phyloP scores from a whole-genome alignment of 2,329 filamentous ascomycete species.

The Trichoderma breve region DNA sequence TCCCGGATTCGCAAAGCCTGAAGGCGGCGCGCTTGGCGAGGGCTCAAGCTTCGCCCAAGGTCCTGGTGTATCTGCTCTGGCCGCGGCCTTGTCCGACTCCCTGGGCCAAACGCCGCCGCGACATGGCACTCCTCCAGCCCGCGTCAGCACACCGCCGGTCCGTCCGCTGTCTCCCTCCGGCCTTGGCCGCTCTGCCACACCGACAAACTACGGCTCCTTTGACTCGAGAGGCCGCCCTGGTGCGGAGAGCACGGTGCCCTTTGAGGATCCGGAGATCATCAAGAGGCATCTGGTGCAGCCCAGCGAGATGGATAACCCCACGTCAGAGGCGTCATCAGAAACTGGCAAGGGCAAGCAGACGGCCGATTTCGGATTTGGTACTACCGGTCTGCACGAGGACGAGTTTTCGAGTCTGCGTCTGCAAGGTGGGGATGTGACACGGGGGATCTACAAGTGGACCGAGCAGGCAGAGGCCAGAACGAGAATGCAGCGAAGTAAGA shows the following conservation, averaged over 20 bases:
- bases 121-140: constrained; percentile 63
- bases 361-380: constrained; percentile 34
- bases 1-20: constrained; percentile 26
- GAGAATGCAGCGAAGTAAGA: constrained; percentile 76
- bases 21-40: constrained; percentile 60
- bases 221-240: constrained; percentile 62
- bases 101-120: constrained; percentile 68
- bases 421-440: constrained; percentile 91
- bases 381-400: constrained; percentile 56
- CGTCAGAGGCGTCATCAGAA: constrained; percentile 47
- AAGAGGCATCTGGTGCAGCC: constrained; percentile 83
- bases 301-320: constrained; percentile 43
- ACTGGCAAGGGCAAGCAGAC: constrained; percentile 57
- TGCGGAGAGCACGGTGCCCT: constrained; percentile 51
- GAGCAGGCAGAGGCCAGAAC: constrained; percentile 76
- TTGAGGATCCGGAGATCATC: constrained; percentile 89
- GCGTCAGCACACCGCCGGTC: constrained; percentile 56
- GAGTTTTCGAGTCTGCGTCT: constrained; percentile 92
- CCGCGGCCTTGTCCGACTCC: constrained; percentile 78
- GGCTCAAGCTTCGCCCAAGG: constrained; percentile 65
- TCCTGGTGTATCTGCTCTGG: constrained; percentile 82
- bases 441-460: constrained; percentile 95
- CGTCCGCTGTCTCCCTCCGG: constrained; percentile 37
- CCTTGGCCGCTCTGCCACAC: constrained; percentile 48
- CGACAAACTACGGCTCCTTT: constrained; percentile 82